Base-by-base conservation (phyloP, 2,329 filamentous ascomycete genomes). In the Ilyonectria robusta region DNA sequence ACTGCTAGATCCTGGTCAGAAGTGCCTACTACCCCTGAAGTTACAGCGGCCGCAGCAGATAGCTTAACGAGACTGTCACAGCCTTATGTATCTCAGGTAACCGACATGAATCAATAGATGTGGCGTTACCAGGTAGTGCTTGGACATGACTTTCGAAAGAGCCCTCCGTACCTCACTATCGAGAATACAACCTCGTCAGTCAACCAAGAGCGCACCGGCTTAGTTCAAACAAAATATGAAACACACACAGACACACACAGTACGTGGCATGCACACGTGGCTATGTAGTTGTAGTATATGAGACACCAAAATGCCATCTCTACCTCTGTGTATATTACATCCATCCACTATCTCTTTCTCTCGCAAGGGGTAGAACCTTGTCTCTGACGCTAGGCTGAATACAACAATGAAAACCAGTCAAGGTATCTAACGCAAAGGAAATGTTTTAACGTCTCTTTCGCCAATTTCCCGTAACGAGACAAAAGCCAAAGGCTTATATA, bases 281-380 rank as follows among this genome's bases (percentile, higher is more conserved):
- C 46, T 37, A 15, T 31, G 15, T 31, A 11, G 26, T 46, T 50
- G 19, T 47, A 15, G 26, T 9, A 6, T 46, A 10, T 46, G 15
- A 42, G n/a, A 31, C 40, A 8, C 19, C 9, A 37, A 21, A 35
- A 37, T 23, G 13, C 13, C 23, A 53, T 23, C 23, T 37, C 33
- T 53, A 44, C 33, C 48, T 35, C 50, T 13, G 6, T 51, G 9
- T 53, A n/a, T 53, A 60, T 65, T 56, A 40, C 35, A 13, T 50
- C 33, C 31, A 35, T 15, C 35, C n/a, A 35, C 31, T 33, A 33
- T 33, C 11, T 33, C 33, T 21, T 33, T 13, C 37, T 21, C 51
- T 61, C 31, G 10, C 50, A 55, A 47, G n/a, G 42, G 23, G 48
- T 31, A 55, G 37, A 37, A 31, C 23, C 26, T 31, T 46, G 55